These are phyloP conservation scores for Tolypocladium inflatum DNA, from an alignment of 2,329 filamentous ascomycete genomes.

Conservation along the genomic window DNA sequence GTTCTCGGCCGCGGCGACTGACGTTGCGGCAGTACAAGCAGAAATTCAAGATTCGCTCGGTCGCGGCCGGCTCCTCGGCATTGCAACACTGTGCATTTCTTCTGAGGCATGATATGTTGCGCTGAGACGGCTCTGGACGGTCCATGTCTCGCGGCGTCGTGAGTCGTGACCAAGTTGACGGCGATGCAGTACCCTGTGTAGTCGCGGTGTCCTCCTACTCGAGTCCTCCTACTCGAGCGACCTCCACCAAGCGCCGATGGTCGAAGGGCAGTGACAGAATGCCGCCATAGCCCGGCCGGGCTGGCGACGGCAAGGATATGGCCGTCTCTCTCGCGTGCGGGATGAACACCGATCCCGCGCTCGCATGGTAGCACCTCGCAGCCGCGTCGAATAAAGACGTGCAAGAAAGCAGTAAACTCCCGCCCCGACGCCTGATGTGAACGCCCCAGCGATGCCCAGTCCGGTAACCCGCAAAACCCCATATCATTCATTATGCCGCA, in stretches of 20 bases:
- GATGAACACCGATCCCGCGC: too few relatives aligned
- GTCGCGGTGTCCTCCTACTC: too few relatives aligned
- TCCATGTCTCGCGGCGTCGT: too few relatives aligned
- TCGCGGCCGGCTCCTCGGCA: background rate
- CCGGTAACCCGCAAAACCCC: background rate
- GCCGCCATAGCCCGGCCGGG: too few relatives aligned
- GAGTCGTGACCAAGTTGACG: background rate
- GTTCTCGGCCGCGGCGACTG: background rate
- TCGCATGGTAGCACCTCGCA: background rate
- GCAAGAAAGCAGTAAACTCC: background rate
- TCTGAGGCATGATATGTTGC: background rate
- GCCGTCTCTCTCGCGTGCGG: too few relatives aligned
- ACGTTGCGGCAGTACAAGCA: background rate
- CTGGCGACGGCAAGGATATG: too few relatives aligned
- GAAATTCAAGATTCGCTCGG: background rate
- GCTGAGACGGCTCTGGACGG: background rate
- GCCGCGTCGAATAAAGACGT: background rate
- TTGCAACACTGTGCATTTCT: background rate
- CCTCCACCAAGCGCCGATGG: too few relatives aligned
- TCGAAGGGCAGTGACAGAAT: too few relatives aligned
- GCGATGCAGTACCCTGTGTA: too few relatives aligned
- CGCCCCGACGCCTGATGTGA: background rate
- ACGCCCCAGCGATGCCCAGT: background rate
- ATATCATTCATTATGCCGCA: background rate
- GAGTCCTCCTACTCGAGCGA: too few relatives aligned